Conservation (phyloP, 1,139 yeast genomes). For the Blastobotrys elegans region DNA sequence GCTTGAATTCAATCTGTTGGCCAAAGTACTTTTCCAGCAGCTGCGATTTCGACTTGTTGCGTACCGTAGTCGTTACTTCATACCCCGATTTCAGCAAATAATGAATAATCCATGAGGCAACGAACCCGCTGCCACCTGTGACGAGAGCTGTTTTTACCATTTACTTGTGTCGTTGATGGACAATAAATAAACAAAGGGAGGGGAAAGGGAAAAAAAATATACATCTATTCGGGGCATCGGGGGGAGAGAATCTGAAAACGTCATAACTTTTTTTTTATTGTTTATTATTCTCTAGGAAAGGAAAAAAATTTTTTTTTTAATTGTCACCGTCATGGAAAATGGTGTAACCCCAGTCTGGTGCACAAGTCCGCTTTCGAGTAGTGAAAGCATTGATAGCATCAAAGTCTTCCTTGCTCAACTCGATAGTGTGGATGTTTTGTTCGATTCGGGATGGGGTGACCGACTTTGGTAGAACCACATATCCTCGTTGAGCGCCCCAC, state of each 20-base stretch:
- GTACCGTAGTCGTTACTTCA: conserved; percentile 3
- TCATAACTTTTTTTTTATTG: not conserved
- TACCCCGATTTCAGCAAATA: not conserved
- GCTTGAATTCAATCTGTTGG: not conserved
- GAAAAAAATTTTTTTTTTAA: not conserved
- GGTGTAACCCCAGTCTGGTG: not conserved
- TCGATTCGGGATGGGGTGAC: conserved; percentile 52
- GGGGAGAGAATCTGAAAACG: not conserved
- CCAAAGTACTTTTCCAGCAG: not conserved
- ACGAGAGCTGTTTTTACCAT: conserved; percentile 4
- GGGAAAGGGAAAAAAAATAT: not conserved
- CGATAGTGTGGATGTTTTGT: conserved; percentile 40
- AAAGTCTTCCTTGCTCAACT: conserved; percentile 27
- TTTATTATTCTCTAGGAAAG: not conserved
- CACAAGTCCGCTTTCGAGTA: not conserved
- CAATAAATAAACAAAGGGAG: not conserved
- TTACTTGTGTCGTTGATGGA: not conserved
- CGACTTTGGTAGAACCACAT: conserved; percentile 68
- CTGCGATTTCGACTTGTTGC: not conserved
- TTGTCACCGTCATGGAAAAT: conserved; percentile 6
- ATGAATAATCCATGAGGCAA: conserved; percentile 6
- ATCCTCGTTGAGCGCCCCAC: conserved; percentile 66
- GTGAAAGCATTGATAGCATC: conserved; percentile 19
- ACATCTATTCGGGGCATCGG: not conserved
- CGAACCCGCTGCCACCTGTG: conserved; percentile 6